Percentiles rank a stretch among this genome's conserved stretches.
Evolutionary conservation across 306 rosid genomes (phyloP).

Genomic region (Prunus mume): DNA sequence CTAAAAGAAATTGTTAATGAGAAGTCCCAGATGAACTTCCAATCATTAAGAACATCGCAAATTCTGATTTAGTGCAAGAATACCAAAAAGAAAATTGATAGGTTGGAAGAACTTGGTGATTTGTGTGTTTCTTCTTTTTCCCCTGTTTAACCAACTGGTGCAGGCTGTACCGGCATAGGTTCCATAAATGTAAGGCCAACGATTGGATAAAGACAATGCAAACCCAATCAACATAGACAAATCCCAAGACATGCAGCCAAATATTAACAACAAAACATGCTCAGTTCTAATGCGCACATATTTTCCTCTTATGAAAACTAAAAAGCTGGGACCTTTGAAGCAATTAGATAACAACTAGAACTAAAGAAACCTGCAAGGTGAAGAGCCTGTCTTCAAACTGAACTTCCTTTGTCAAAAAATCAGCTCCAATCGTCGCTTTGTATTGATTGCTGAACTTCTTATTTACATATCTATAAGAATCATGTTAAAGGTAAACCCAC

Average conservation of each 20-base stretch:
- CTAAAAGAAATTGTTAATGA: background rate
- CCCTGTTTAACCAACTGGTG: background rate
- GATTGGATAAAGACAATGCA: background rate
- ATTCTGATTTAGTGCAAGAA: background rate
- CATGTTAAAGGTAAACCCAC: slow-evolving; percentile 36
- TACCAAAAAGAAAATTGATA: background rate
- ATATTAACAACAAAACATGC: background rate
- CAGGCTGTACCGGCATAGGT: background rate
- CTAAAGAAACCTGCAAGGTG: slow-evolving; percentile 77
- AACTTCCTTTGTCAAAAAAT: slow-evolving; percentile 93
- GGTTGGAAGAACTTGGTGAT: background rate
- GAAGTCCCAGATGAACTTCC: background rate
- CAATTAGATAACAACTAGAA: background rate
- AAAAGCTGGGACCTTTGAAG: background rate
- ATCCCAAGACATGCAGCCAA: background rate
- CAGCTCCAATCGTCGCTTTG: slow-evolving; percentile 99
- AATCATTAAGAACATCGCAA: background rate
- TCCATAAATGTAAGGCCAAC: background rate
- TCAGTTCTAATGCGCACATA: background rate
- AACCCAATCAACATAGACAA: background rate
- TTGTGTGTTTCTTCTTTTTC: no score
- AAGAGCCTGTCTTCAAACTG: slow-evolving; percentile 98
- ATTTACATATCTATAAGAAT: slow-evolving; percentile 76
- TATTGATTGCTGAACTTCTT: slow-evolving; percentile 97
- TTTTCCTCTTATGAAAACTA: background rate